Conservation (phyloP, 2,329 filamentous ascomycete genomes). For the Pseudodiploospora longispora region DNA sequence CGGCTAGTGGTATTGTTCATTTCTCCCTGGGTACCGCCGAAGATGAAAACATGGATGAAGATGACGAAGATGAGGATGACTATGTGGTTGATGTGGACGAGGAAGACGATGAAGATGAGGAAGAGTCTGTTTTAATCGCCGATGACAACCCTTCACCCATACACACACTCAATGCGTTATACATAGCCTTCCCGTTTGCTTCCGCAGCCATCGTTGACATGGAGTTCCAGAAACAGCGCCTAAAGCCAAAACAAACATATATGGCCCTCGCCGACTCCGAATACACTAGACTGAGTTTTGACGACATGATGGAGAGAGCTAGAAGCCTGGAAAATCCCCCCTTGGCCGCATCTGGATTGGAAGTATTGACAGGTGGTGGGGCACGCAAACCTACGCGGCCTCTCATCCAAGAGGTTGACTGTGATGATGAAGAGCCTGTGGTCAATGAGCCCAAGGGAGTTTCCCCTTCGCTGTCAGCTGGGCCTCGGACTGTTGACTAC, state of each 20-base stretch:
- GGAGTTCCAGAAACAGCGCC: slow-evolving; percentile 23
- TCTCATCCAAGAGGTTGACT: slow-evolving; percentile 19
- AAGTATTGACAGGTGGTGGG: background rate
- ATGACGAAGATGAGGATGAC: slow-evolving; percentile 3
- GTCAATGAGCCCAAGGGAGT: background rate
- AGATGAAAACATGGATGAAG: background rate
- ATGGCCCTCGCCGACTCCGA: slow-evolving; percentile 23
- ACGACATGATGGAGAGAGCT: slow-evolving; percentile 24
- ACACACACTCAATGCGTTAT: slow-evolving; percentile 28
- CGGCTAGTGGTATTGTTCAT: too few species aligned
- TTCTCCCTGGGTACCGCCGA: background rate
- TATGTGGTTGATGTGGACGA: background rate
- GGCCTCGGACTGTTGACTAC: background rate
- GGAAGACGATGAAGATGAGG: slow-evolving; percentile 24
- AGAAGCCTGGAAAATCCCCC: too few species aligned
- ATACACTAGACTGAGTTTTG: slow-evolving; percentile 23
- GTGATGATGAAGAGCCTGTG: background rate
- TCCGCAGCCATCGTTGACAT: slow-evolving; percentile 27
- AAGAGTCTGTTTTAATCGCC: slow-evolving; percentile 8
- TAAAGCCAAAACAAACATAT: slow-evolving; percentile 31
- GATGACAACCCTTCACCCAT: slow-evolving; percentile 7
- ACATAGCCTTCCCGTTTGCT: slow-evolving; percentile 35
- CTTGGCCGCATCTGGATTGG: too few species aligned
- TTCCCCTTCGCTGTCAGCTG: background rate
- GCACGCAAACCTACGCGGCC: slow-evolving; percentile 13